Evolutionary conservation across 2,329 filamentous ascomycete genomes (phyloP), one percentile per base, ranked within the genome.

Genomic region (Epichloe typhina): DNA sequence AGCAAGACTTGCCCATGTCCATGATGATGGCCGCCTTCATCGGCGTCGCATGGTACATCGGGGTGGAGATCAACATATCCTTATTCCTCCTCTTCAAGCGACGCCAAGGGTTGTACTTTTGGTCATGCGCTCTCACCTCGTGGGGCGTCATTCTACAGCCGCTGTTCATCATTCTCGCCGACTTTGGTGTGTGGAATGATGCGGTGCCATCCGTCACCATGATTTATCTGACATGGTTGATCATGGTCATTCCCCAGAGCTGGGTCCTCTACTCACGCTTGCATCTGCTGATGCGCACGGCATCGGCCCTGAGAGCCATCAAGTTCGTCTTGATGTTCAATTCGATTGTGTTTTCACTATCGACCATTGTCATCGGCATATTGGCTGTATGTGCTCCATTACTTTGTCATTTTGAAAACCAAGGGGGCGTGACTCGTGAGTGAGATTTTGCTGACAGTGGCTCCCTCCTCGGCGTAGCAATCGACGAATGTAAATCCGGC

Each of bases 211-310:
- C 51, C n/a, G 54, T 57, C 5, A 50, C 47, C 41, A 42, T 58
- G 36, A 59, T 58, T 33, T 55, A 57, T 40, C 47, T 58, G 15
- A 54, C 55, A 8, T 62, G 61, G 61, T 51, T 57, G 9, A 58
- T 56, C 3, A 80, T 82, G 75, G 72, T 82, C 1, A 76, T 76
- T 4, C 78, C 0, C 0, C 76, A 81, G 59, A 72, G 73, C 0
- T 58, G 80, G 21, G 78, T 83, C 2, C 66, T 83, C 1, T 83
- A 79, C 64, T 82, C 77, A 2, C 72, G 79, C 8, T 69, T 83
- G 2, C 77, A 82, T 57, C 68, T 83, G 3, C 69, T 83, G 21
- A 66, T 77, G 5, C 71, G 70, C 21, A 74, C 75, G 67, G 50
- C 69, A 9, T 62, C 63, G 4, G 60, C 72, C 6, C 67, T 82